Evolutionary conservation across 345 rosid genomes (phyloP).

Genomic region (Abelmoschus esculentus): DNA sequence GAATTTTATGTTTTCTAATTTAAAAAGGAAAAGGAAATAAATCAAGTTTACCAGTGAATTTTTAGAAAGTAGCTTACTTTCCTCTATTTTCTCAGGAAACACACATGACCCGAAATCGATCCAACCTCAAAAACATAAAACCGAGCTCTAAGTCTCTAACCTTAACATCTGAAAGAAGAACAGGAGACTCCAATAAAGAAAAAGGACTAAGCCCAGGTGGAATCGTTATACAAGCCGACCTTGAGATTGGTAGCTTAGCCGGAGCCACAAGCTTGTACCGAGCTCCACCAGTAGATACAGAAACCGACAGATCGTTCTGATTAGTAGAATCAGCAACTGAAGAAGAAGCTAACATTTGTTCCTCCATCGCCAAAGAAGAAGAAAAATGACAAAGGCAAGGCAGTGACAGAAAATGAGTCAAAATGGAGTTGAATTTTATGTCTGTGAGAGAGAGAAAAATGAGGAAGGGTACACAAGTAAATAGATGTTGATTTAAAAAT

Average conservation of each 20-base stretch:
- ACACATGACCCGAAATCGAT: slow-evolving; percentile 2
- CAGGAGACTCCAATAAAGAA: slow-evolving; percentile 91
- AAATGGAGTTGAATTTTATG: neutral
- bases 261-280: slow-evolving; percentile 95
- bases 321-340: slow-evolving; percentile 8
- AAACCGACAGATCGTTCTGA: slow-evolving; percentile 22
- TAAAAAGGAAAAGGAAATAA: neutral
- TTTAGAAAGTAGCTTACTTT: slow-evolving; percentile 5
- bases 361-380: slow-evolving; percentile 24
- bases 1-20: neutral
- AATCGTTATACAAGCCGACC: slow-evolving; percentile 63
- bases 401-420: slow-evolving; percentile 12
- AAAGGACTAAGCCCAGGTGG: slow-evolving; percentile 91
- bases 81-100: slow-evolving; percentile 20
- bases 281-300: slow-evolving; percentile 41
- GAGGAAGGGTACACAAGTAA: slow-evolving; percentile 11
- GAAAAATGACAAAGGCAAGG: neutral
- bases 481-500: neutral
- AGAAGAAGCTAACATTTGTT: slow-evolving; percentile 14
- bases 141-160: slow-evolving; percentile 24
- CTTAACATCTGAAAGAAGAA: slow-evolving; percentile 85
- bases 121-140: neutral
- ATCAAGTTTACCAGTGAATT: slow-evolving; percentile 1
- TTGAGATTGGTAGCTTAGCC: slow-evolving; percentile 98
- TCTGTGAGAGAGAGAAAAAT: no score